Evolutionary conservation across 225 moss, liverwort and hornwort species (phyloP), one percentile per base, ranked within the genome.

Genomic region (Anthoceros angustus): DNA sequence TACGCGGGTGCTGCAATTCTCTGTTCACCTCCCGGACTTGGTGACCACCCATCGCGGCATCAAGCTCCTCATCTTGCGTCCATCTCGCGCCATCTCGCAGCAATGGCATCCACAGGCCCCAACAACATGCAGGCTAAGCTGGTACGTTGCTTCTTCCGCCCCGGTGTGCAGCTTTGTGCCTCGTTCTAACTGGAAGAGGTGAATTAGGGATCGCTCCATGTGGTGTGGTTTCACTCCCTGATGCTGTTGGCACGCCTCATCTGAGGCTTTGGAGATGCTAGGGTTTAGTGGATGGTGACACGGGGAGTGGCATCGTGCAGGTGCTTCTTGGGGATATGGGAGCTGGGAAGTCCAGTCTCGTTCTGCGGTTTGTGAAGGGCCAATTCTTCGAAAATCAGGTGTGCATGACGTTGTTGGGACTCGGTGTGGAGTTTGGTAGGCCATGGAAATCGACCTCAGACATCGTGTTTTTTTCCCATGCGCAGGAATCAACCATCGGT

Each of bases 321-420:
- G 95, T 98, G 63, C 68, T 98, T 60, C 84, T 98, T 25, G 95
- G 95, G 67, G 95, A 98, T 66, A 91, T 98, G 90, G 95, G 95
- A 72, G 88, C 95, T 73, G 95, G 95, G 41, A 98, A 98, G 71
- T 98, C 95, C 12, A 98, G 95, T 74, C 80, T 91, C 23, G 91
- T 86, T 15, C 79, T 83, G 26, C 95, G 95, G 10, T 98, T 95
- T 64, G 87, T 86, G 8, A 88, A 82, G 74, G 94, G 94, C 5
- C 90, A 95, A 66, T 95, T 90, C 64, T 86, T 85, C 41, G 94
- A 90, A 69, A 90, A 88, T 70, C 90, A 88, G 90, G 93, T 93
- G 42, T 61, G 10, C 18, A 25, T 55, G 10, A 55, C 55, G n/a
- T 4, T 0, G 1, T 18, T 55, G 55, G 23, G 55, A 18, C 18